These are phyloP conservation scores for Dittrichia graveolens DNA, from an alignment of 129 eudicot genomes.

Conservation along the genomic window DNA sequence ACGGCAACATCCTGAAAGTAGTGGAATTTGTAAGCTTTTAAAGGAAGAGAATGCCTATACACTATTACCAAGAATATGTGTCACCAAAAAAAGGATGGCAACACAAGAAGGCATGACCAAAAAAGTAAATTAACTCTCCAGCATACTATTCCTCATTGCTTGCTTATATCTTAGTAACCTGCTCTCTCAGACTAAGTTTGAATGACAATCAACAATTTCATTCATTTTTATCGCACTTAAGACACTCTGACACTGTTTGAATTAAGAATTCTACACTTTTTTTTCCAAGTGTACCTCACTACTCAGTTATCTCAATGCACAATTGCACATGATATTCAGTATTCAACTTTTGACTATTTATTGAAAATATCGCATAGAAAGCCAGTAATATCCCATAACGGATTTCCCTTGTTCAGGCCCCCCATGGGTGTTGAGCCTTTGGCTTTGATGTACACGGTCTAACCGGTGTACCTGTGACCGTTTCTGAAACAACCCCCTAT, in stretches of 20 bases:
- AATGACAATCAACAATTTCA: background rate
- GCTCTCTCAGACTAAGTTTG: background rate
- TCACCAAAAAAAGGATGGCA: background rate
- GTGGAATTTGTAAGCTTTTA: constrained; percentile 17
- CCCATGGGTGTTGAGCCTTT: too few species aligned
- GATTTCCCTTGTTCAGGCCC: background rate
- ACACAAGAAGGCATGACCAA: constrained; percentile 9
- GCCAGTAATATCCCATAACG: background rate
- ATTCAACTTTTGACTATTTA: background rate
- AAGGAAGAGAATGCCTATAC: constrained; percentile 1
- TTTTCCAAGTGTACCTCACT: background rate
- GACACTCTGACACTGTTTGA: background rate
- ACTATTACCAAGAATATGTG: background rate
- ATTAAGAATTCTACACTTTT: background rate
- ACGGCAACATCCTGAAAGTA: constrained; percentile 83
- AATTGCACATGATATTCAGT: too few species aligned
- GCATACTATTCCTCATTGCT: background rate
- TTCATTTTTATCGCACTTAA: background rate
- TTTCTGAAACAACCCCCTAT: too few species aligned
- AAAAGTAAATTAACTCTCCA: background rate
- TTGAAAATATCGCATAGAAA: background rate
- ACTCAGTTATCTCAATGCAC: background rate
- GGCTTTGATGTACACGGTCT: too few species aligned
- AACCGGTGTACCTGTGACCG: too few species aligned
- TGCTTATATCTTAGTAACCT: background rate